Percentiles rank a stretch among this genome's conserved stretches.
phyloP scores from a whole-genome alignment of 2,329 filamentous ascomycete genomes.

The Sporothrix schenckii region DNA sequence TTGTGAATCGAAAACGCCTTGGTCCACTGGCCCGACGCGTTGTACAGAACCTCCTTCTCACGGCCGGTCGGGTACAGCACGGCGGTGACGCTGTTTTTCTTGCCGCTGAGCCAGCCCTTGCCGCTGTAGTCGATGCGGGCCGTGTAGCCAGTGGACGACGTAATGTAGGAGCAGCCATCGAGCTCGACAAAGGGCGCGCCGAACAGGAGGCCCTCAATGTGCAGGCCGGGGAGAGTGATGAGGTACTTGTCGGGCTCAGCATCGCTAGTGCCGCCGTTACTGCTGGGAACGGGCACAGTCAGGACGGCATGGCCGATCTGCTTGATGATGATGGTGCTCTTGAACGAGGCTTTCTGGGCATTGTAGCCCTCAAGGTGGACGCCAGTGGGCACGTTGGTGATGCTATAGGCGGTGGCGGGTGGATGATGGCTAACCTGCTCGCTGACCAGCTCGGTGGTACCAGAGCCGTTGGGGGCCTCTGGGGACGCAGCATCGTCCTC shows the following conservation, averaged over 20 bases:
- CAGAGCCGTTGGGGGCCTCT: slow-evolving; percentile 48
- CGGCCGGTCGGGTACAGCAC: slow-evolving; percentile 69
- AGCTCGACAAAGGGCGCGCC: slow-evolving; percentile 89
- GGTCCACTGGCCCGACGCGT: slow-evolving; percentile 88
- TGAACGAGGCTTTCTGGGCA: slow-evolving; percentile 93
- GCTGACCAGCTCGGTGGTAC: slow-evolving; percentile 82
- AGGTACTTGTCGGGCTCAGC: slow-evolving; percentile 69
- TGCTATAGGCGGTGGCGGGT: slow-evolving; percentile 90
- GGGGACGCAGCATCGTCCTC: slow-evolving; percentile 62
- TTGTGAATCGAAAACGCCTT: slow-evolving; percentile 78
- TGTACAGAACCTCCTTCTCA: slow-evolving; percentile 77
- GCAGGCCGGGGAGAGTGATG: slow-evolving; percentile 86
- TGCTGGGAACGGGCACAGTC: slow-evolving; percentile 62
- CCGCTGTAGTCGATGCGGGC: slow-evolving; percentile 91
- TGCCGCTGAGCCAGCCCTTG: slow-evolving; percentile 91
- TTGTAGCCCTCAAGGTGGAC: slow-evolving; percentile 86
- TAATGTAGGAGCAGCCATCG: slow-evolving; percentile 81
- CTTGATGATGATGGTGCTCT: slow-evolving; percentile 90
- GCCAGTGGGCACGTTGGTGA: slow-evolving; percentile 82
- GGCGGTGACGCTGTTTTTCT: slow-evolving; percentile 89
- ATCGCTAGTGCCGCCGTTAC: background rate
- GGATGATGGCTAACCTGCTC: slow-evolving; percentile 97
- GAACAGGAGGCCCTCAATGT: slow-evolving; percentile 91
- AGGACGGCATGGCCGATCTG: slow-evolving; percentile 88
- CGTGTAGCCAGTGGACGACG: slow-evolving; percentile 82